Percentiles rank a stretch among this genome's conserved stretches.
These are phyloP conservation scores for Aspergillus fischeri DNA, from an alignment of 2,329 filamentous ascomycete species.

Conservation along the genomic window DNA sequence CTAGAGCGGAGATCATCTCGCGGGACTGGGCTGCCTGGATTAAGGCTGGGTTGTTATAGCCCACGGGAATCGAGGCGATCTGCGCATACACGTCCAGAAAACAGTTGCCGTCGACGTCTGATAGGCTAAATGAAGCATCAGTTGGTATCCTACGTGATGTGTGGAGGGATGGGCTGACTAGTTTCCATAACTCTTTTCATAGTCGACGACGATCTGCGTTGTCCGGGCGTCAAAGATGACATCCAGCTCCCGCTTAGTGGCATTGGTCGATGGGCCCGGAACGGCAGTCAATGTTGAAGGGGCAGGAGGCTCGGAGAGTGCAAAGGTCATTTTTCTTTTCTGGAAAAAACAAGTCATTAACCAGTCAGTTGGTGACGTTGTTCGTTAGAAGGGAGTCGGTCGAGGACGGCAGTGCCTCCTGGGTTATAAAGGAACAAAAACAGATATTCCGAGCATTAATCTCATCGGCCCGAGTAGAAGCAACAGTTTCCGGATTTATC, in stretches of 20 bases:
- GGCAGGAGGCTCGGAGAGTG: no score
- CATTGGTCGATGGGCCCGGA: neutral
- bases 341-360: no score
- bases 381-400: no score
- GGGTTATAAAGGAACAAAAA: no score
- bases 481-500: no score
- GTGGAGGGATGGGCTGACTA: neutral
- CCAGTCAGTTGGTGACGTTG: no score
- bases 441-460: no score
- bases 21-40: constrained; percentile 2
- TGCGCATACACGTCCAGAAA: constrained; percentile 9
- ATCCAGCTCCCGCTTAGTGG: neutral
- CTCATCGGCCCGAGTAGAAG: no score
- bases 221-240: neutral
- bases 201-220: neutral
- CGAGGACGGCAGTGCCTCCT: no score
- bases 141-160: neutral
- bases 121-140: constrained; percentile 2
- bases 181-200: neutral
- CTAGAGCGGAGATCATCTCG: constrained; percentile 2
- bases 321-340: no score
- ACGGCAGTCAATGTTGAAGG: neutral
- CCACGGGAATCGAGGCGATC: constrained; percentile 8
- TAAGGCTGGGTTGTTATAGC: constrained; percentile 7
- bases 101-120: constrained; percentile 8